Conservation (phyloP, 805 yeast species). For the Metschnikowia lachancei region DNA sequence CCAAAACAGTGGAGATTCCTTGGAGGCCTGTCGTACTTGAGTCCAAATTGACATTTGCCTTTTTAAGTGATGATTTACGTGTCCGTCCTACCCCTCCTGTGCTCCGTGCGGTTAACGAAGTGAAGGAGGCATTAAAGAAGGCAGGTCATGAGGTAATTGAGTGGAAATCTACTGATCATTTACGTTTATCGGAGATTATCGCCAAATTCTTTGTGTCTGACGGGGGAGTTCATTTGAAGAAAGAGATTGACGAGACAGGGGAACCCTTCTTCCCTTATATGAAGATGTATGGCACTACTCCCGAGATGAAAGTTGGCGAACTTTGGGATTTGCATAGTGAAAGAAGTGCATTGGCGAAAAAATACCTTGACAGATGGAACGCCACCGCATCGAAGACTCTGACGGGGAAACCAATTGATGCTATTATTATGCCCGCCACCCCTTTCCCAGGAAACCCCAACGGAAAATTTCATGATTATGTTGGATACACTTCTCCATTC, state of each 20-base stretch:
- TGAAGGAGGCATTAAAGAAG: conserved; percentile 27
- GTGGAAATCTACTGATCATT: conserved; percentile 44
- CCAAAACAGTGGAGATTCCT: conserved; percentile 49
- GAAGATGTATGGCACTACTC: conserved; percentile 35
- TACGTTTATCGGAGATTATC: conserved; percentile 26
- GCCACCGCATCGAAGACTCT: conserved; percentile 32
- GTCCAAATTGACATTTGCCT: conserved; percentile 42
- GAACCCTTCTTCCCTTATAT: conserved; percentile 44
- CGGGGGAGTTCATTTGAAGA: conserved; percentile 40
- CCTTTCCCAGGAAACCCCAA: conserved; percentile 42
- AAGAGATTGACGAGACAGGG: conserved; percentile 20
- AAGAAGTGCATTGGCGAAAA: conserved; percentile 38
- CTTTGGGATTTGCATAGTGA: conserved; percentile 41
- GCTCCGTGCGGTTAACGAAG: conserved; percentile 40
- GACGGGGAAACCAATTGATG: conserved; percentile 46
- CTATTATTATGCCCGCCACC: conserved; percentile 47
- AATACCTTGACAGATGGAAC: conserved; percentile 33
- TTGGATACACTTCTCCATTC: conserved; percentile 49
- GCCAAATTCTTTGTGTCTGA: conserved; percentile 41
- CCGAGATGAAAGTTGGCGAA: conserved; percentile 36
- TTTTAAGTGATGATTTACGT: conserved; percentile 43
- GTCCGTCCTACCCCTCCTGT: conserved; percentile 58
- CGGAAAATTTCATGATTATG: conserved; percentile 31
- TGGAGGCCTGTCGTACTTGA: conserved; percentile 43
- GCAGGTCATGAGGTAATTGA: conserved; percentile 53